These are phyloP conservation scores for Dinochytrium kinnereticum DNA, from an alignment of 371 early-diverging fungal species.

Conservation along the genomic window DNA sequence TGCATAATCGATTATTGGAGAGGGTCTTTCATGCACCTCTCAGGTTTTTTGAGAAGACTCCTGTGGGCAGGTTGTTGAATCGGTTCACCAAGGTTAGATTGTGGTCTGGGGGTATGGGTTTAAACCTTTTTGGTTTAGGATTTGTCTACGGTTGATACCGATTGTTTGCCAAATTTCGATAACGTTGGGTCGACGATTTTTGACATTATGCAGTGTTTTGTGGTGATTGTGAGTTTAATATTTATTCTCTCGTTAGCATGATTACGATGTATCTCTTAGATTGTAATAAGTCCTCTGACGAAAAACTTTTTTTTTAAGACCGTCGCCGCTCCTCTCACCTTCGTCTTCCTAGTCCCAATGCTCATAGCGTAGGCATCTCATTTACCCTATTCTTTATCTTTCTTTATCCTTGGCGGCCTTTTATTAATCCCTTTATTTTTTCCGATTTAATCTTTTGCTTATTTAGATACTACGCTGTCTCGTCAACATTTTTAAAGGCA, in stretches of 20 bases:
- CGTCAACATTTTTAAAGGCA: conserved; percentile 59
- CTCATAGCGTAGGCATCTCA: not conserved
- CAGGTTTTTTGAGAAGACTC: conserved; percentile 87
- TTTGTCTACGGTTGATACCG: not conserved
- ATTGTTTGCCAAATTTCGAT: not conserved
- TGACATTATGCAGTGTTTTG: not conserved
- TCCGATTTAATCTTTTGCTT: not conserved
- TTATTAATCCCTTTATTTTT: too few relatives aligned
- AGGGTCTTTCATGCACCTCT: conserved; percentile 56
- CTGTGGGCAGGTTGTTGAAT: conserved; percentile 85
- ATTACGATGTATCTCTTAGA: not conserved
- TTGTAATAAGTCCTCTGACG: not conserved
- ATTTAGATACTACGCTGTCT: not conserved
- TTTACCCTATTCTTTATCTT: too few relatives aligned
- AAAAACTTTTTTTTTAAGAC: not conserved
- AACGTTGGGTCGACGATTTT: not conserved
- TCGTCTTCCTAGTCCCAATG: conserved; percentile 5
- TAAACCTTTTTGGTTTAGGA: not conserved
- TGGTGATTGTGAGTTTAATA: not conserved
- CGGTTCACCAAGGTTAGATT: conserved; percentile 75
- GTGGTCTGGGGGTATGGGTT: not conserved
- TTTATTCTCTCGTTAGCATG: not conserved
- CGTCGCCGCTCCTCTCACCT: conserved; percentile 3
- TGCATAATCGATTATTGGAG: conserved; percentile 44
- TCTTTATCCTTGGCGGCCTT: too few relatives aligned